Conservation (phyloP, 208 protist species). For the Trypanosoma lewisi region DNA sequence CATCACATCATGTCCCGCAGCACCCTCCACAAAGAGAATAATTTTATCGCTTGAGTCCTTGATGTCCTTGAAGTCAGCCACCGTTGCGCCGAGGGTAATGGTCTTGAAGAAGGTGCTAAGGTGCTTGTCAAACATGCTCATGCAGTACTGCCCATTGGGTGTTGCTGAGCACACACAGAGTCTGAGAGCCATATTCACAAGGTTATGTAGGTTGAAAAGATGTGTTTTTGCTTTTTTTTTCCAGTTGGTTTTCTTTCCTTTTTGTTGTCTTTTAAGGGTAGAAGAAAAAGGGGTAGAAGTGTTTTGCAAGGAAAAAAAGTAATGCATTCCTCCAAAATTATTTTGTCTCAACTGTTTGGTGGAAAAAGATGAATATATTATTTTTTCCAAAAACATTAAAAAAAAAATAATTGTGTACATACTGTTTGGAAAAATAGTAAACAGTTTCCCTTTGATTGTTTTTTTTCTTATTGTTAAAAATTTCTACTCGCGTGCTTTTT, state of each 20-base stretch:
- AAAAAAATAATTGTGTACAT: too few species aligned
- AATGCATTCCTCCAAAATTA: too few species aligned
- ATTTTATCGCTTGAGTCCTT: conserved; percentile 35
- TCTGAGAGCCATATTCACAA: conserved; percentile 25
- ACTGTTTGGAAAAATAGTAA: too few species aligned
- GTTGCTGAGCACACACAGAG: conserved; percentile 29
- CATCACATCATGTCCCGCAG: conserved; percentile 35
- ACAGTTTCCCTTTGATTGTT: not conserved
- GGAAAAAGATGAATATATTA: too few species aligned
- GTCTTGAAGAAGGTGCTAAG: conserved; percentile 15
- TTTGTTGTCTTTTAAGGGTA: not conserved
- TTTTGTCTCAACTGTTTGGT: too few species aligned
- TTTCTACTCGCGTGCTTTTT: not conserved
- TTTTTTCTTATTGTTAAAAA: not conserved
- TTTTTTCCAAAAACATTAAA: too few species aligned
- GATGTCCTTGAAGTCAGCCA: conserved; percentile 29
- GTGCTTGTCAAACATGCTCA: conserved; percentile 22
- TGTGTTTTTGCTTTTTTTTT: not conserved
- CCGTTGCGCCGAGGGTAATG: conserved; percentile 26
- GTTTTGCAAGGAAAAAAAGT: too few species aligned
- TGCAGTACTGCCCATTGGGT: conserved; percentile 10
- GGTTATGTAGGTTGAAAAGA: not conserved
- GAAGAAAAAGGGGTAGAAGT: too few species aligned
- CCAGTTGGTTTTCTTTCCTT: not conserved
- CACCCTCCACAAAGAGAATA: conserved; percentile 29